Evolutionary conservation across 2,329 filamentous ascomycete genomes (phyloP), one percentile per base, ranked within the genome.

Genomic region (Parafenestella ontariensis): DNA sequence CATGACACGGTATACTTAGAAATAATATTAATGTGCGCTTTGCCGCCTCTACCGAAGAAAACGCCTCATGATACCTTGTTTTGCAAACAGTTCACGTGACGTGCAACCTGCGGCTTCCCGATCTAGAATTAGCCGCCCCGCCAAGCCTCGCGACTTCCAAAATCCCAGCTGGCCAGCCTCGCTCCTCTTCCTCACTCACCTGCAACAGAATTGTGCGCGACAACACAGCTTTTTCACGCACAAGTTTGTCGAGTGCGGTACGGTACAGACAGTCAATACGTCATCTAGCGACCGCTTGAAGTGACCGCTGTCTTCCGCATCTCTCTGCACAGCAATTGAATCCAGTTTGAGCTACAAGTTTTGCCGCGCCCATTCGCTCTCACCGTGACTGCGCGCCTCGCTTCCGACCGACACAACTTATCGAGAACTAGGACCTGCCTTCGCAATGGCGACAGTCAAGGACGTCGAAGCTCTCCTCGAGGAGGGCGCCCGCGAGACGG

Each of bases 381-480:
- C 55, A 62, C 58, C 51, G 64, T 68, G 64, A 68, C 56, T 59
- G 58, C 61, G 58, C 59, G 48, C 57, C 61, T 51, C 58, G 57
- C 54, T 54, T 53, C 49, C 60, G 44, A 58, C 51, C 61, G 48
- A 54, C 52, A 48, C 56, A 52, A 62, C 65, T 68, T 64, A 68
- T 66, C 62, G 58, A 64, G 41, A 58, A 62, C 61, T 66, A 69
- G 65, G 56, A 63, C 52, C 40, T 40, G 37, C 24, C 42, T 21
- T 40, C 53, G 40, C 18, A 21, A 69, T 68, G 66, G 59, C 63
- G 46, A 57, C 62, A 42, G 83, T 83, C 76, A 81, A 89, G 65
- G 92, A 96, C 73, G 91, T 97, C 68, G 93, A 97, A 82, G 91
- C 92, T 64, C 85, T 97, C 62, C 87, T 97, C 66, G 92, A 96